Percentiles rank a stretch among this genome's conserved stretches.
These are phyloP conservation scores for Mimosa pudica DNA, from an alignment of 306 rosid genomes.

Conservation along the genomic window DNA sequence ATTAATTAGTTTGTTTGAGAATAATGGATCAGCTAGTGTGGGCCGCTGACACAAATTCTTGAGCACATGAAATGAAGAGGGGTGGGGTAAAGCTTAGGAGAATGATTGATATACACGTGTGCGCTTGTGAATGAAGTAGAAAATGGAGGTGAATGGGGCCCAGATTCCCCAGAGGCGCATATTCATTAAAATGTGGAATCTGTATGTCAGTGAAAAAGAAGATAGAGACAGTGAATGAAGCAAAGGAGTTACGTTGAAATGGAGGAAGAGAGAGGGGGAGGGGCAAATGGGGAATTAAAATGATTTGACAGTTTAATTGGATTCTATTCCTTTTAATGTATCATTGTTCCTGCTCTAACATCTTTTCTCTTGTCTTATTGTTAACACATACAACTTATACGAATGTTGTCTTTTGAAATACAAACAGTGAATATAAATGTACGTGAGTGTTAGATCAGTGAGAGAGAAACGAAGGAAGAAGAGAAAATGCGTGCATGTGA, in stretches of 20 bases:
- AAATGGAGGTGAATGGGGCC: not conserved
- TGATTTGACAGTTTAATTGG: not conserved
- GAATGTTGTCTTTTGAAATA: not conserved
- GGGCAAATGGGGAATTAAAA: constrained; percentile 22
- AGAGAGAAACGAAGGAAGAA: not conserved
- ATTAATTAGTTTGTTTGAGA: no score
- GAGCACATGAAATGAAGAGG: no score
- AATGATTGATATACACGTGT: not conserved
- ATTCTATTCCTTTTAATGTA: not conserved
- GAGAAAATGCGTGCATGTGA: not conserved
- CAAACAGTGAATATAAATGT: not conserved
- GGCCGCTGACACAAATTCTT: no score
- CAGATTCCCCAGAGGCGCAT: not conserved
- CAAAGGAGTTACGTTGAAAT: not conserved
- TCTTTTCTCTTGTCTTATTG: not conserved
- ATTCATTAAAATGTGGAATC: not conserved
- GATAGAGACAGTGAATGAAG: not conserved
- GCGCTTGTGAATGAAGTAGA: not conserved
- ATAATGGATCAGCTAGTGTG: no score
- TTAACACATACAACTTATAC: not conserved
- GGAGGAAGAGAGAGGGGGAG: not conserved
- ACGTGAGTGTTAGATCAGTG: not conserved
- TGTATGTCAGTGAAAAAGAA: no score
- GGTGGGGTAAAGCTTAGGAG: not conserved
- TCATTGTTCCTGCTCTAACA: not conserved